These are phyloP conservation scores for Calvatia gigantea DNA, from an alignment of 768 basidiomycete genomes.

Conservation along the genomic window DNA sequence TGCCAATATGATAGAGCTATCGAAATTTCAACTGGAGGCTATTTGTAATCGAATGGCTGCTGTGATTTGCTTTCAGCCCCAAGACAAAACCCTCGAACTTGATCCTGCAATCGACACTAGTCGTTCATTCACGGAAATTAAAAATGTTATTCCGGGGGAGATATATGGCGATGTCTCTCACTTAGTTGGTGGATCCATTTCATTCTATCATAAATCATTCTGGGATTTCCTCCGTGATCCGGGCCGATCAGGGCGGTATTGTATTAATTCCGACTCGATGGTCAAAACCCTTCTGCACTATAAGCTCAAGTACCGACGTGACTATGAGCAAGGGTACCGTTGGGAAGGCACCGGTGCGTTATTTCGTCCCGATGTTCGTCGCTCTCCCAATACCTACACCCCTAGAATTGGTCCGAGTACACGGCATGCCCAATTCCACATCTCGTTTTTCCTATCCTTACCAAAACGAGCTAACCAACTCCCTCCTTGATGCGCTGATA, in stretches of 20 bases:
- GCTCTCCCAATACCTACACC: neutral
- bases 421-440: neutral
- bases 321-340: neutral
- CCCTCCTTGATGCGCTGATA: neutral
- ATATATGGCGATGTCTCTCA: neutral
- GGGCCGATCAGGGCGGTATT: neutral
- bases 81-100: neutral
- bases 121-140: neutral
- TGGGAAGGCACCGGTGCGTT: neutral
- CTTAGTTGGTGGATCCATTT: neutral
- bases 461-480: neutral
- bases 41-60: neutral
- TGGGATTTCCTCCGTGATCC: neutral
- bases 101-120: neutral
- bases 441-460: neutral
- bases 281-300: neutral
- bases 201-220: constrained; percentile 7
- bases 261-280: neutral
- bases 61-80: neutral
- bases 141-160: too few species aligned
- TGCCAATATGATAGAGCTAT: neutral
- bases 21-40: neutral
- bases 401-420: neutral
- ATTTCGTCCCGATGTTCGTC: neutral
- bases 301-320: neutral